A percentile compares a stretch with the other conserved stretches of the same genome.
Evolutionary conservation across 2,329 filamentous ascomycete genomes (phyloP).

Genomic region (Fonsecaea erecta): DNA sequence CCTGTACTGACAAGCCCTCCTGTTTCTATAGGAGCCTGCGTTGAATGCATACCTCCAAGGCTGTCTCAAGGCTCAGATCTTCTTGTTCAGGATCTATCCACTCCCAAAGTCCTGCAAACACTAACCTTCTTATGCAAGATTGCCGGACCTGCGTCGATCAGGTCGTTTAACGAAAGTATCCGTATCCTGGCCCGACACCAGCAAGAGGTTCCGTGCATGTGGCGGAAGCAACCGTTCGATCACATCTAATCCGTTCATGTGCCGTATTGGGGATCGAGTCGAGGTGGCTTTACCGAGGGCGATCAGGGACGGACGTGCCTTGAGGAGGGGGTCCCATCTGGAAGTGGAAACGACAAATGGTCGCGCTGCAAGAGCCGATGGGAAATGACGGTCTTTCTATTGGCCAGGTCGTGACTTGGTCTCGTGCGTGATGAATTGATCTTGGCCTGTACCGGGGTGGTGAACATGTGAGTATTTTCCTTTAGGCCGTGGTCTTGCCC

Average conservation of each 20-base stretch:
- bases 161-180: constrained; percentile 3
- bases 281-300: background rate
- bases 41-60: background rate
- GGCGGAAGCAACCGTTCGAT: constrained; percentile 5
- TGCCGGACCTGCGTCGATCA: constrained; percentile 1
- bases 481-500: background rate
- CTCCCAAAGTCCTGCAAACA: background rate
- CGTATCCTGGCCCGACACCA: background rate
- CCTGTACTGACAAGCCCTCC: background rate
- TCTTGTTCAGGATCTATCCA: background rate
- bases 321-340: background rate
- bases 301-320: background rate
- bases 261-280: background rate
- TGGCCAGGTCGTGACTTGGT: background rate
- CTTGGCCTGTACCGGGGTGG: background rate
- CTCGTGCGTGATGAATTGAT: background rate
- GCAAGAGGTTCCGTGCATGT: background rate
- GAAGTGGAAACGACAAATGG: constrained; percentile 2
- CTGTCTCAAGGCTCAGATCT: background rate
- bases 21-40: background rate
- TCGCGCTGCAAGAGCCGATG: background rate
- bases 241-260: background rate
- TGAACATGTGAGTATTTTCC: background rate
- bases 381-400: background rate
- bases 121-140: background rate